phyloP scores from a whole-genome alignment of 352 stramenopile genomes.

The Globisporangium lucens region DNA sequence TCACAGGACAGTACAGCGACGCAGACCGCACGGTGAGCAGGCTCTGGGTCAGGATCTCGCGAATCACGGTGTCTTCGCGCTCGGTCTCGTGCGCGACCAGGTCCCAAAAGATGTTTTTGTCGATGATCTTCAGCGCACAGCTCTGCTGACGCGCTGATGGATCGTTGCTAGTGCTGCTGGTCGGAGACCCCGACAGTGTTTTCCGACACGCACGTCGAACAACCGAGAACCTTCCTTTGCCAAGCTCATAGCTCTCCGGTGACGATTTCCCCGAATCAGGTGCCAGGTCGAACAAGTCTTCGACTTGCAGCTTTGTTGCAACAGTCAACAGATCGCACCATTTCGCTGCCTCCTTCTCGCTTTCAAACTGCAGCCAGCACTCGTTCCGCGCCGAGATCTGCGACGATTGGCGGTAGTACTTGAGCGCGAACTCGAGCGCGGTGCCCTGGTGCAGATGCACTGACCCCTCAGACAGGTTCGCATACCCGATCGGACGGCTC shows the following conservation, averaged over 20 bases:
- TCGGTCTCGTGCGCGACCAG: constrained; percentile 87
- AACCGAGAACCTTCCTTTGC: constrained; percentile 80
- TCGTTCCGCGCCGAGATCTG: constrained; percentile 47
- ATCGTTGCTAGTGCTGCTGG: neutral
- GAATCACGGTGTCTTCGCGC: constrained; percentile 80
- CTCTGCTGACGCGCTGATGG: constrained; percentile 24
- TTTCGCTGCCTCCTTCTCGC: constrained; percentile 29
- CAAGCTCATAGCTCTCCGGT: constrained; percentile 60
- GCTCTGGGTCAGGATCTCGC: constrained; percentile 80
- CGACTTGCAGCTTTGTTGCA: constrained; percentile 46
- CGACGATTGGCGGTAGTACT: constrained; percentile 54
- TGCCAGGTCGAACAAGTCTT: constrained; percentile 66
- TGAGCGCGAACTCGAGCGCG: constrained; percentile 48
- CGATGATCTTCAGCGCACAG: constrained; percentile 91
- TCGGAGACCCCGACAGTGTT: neutral
- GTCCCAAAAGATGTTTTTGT: constrained; percentile 90
- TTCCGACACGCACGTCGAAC: constrained; percentile 56
- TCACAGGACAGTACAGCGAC: constrained; percentile 61
- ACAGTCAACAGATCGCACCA: constrained; percentile 40
- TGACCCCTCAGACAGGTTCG: constrained; percentile 69
- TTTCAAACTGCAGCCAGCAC: constrained; percentile 64
- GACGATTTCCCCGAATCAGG: constrained; percentile 34
- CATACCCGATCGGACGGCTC: constrained; percentile 65
- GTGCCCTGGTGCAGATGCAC: constrained; percentile 53
- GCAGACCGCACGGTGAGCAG: constrained; percentile 68